Evolutionary conservation across 1,284 basidiomycete species (phyloP).

Genomic region (Cystobasidium slooffiae): DNA sequence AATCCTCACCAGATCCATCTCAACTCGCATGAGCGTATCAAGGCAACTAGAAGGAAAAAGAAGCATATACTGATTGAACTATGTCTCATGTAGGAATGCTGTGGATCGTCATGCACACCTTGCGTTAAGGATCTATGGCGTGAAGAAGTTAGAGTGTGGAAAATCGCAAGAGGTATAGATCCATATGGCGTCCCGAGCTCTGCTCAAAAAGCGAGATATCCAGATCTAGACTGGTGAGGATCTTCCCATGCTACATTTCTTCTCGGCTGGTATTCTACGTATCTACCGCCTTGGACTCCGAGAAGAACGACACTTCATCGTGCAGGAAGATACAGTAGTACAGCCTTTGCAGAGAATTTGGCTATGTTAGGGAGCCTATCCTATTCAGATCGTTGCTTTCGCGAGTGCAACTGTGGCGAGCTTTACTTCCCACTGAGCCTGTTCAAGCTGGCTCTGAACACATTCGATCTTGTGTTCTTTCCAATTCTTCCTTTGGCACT

Average conservation of each 20-base stretch:
- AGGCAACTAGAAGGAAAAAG: no score
- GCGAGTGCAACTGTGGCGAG: no score
- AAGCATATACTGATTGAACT: background rate
- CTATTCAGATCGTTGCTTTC: no score
- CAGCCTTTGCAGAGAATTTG: no score
- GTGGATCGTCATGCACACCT: slow-evolving; percentile 32
- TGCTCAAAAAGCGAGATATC: background rate
- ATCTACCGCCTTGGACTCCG: background rate
- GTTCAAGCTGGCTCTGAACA: background rate
- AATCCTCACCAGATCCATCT: no score
- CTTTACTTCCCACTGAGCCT: background rate
- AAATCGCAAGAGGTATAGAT: slow-evolving; percentile 26
- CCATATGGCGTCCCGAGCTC: slow-evolving; percentile 8
- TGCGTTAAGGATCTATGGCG: slow-evolving; percentile 40
- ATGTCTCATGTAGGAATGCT: slow-evolving; percentile 29
- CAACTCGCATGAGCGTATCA: no score
- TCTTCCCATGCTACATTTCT: background rate
- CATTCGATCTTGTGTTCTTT: slow-evolving; percentile 58
- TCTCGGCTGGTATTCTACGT: background rate
- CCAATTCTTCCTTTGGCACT: slow-evolving; percentile 62
- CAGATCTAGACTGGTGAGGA: slow-evolving; percentile 24
- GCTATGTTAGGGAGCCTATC: no score
- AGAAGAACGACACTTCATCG: background rate
- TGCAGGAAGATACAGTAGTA: no score
- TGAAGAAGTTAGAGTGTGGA: slow-evolving; percentile 32